Conservation (phyloP, 192 early-diverging fungal species). For the Lobosporangium transversale region DNA sequence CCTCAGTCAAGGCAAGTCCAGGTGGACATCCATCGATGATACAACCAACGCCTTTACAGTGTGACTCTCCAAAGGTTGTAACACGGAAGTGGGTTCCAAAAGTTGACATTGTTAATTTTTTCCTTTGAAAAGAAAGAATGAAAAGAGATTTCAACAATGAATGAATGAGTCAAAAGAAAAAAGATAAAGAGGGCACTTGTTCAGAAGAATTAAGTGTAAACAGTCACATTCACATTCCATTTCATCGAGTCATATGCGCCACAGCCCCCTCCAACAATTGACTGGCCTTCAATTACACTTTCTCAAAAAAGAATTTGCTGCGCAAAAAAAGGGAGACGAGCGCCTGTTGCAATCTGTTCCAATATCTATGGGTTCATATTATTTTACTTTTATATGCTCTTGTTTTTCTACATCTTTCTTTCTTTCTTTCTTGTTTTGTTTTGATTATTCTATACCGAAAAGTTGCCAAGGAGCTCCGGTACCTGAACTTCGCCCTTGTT, state of each 20-base stretch:
- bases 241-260: too few relatives aligned
- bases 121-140: too few relatives aligned
- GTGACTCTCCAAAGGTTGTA: constrained; percentile 97
- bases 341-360: too few relatives aligned
- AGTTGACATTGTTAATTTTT: constrained; percentile 71
- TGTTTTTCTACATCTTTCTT: background rate
- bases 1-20: constrained; percentile 89
- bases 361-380: too few relatives aligned
- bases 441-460: constrained; percentile 33
- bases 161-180: constrained; percentile 1
- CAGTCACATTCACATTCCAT: too few relatives aligned
- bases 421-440: background rate
- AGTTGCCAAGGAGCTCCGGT: constrained; percentile 61
- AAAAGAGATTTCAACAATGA: background rate
- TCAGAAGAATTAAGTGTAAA: too few relatives aligned
- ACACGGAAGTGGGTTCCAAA: constrained; percentile 90
- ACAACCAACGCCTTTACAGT: constrained; percentile 97
- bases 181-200: background rate
- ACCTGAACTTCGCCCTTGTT: constrained; percentile 60
- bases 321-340: too few relatives aligned
- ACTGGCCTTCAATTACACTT: too few relatives aligned
- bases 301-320: too few relatives aligned
- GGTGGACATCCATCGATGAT: constrained; percentile 97
- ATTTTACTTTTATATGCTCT: background rate
- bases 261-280: too few relatives aligned